These are phyloP conservation scores for Ampelocalamus luodianensis DNA, from an alignment of 176 grass and related monocot species.

Conservation along the genomic window DNA sequence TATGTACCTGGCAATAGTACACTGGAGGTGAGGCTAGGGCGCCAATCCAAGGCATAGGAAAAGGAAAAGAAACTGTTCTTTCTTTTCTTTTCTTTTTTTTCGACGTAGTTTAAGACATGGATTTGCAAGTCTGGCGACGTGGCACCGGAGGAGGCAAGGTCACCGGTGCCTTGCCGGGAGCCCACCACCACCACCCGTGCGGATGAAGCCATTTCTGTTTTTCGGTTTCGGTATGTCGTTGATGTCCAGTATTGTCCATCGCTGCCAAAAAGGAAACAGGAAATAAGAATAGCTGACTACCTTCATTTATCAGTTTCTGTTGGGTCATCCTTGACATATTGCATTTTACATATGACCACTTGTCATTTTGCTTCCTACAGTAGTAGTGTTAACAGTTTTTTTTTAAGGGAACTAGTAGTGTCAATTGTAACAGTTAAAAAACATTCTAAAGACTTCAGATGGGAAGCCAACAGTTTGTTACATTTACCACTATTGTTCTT, in stretches of 20 bases:
- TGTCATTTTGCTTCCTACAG: background rate
- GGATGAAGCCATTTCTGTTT: conserved; percentile 58
- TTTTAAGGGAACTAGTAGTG: background rate
- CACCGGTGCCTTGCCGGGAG: conserved; percentile 59
- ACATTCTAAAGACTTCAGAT: background rate
- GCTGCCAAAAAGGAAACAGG: conserved; percentile 34
- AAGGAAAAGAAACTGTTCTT: conserved; percentile 25
- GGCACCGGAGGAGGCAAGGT: background rate
- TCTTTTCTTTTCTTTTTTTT: background rate
- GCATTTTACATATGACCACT: background rate
- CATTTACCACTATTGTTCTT: background rate
- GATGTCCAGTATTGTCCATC: conserved; percentile 76
- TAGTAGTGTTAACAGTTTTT: background rate
- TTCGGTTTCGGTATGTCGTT: conserved; percentile 74
- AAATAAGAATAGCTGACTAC: background rate
- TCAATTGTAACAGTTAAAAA: background rate
- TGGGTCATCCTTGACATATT: background rate
- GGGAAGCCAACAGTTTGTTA: background rate
- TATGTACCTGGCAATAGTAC: background rate
- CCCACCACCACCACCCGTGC: conserved; percentile 35
- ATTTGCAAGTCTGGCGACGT: background rate
- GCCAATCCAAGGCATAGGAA: background rate
- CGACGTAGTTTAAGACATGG: background rate
- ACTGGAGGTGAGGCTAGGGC: background rate
- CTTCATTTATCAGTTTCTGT: background rate